A percentile compares a stretch with the other conserved stretches of the same genome.
These are phyloP conservation scores for Solanum okadae DNA, from an alignment of 257 asterid genomes.

Conservation along the genomic window DNA sequence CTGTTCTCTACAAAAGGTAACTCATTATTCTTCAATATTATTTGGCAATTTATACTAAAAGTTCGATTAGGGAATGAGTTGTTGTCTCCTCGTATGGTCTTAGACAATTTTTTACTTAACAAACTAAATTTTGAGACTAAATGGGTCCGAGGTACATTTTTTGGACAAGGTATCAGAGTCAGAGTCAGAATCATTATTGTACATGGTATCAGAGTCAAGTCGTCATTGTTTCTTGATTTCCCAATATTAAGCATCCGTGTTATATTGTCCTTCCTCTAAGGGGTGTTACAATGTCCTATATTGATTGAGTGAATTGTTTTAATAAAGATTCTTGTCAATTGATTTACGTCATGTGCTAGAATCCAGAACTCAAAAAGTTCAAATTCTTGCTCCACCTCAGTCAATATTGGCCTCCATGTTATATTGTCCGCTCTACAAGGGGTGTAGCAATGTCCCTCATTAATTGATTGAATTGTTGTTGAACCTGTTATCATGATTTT, in stretches of 20 bases:
- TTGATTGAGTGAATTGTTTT: neutral
- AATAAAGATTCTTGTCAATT: neutral
- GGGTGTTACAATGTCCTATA: neutral
- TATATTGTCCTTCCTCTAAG: neutral
- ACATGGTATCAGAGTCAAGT: neutral
- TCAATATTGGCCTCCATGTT: neutral
- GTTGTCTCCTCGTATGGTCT: neutral
- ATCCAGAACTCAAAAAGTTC: neutral
- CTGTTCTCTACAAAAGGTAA: slow-evolving; percentile 54
- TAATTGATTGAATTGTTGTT: neutral
- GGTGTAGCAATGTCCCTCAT: neutral
- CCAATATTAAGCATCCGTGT: neutral
- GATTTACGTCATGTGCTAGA: neutral
- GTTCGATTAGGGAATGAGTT: neutral
- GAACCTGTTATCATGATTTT: neutral
- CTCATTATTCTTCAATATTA: neutral
- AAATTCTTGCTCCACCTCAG: neutral
- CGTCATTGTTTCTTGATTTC: neutral
- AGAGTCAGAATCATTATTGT: no score
- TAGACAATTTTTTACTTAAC: neutral
- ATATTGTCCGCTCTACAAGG: neutral
- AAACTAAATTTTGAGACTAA: neutral
- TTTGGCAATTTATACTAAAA: neutral
- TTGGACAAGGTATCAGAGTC: neutral
- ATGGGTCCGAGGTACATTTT: neutral